A percentile compares a stretch with the other conserved stretches of the same genome.
These are phyloP conservation scores for Solanum acaule DNA, from an alignment of 257 asterid genomes.

Conservation along the genomic window DNA sequence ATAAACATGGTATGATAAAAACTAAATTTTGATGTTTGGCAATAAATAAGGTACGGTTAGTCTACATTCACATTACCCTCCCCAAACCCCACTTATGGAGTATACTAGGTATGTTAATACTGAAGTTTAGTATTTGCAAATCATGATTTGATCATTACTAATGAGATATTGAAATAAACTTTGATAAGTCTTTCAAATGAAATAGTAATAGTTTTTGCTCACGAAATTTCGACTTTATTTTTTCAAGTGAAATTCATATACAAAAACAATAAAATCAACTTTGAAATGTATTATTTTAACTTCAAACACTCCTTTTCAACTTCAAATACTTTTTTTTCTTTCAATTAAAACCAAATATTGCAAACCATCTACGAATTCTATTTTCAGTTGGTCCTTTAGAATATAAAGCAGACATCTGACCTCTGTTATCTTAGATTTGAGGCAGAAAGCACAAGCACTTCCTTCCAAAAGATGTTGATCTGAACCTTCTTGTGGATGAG, in stretches of 20 bases:
- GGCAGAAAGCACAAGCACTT: slow-evolving; percentile 67
- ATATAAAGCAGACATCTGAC: slow-evolving; percentile 26
- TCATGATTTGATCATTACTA: neutral
- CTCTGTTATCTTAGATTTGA: slow-evolving; percentile 53
- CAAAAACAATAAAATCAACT: neutral
- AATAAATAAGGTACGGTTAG: neutral
- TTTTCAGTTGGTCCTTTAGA: neutral
- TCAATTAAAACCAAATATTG: neutral
- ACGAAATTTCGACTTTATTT: neutral
- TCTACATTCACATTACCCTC: neutral
- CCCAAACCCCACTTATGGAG: neutral
- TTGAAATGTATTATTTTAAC: neutral
- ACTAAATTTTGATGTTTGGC: neutral
- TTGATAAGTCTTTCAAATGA: neutral
- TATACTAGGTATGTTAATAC: neutral
- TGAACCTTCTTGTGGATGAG: neutral
- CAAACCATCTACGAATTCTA: neutral
- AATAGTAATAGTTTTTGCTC: neutral
- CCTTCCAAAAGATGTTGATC: slow-evolving; percentile 16
- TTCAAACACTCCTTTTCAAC: neutral
- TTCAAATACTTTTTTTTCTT: neutral
- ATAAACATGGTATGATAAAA: neutral
- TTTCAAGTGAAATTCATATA: neutral
- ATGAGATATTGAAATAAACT: neutral
- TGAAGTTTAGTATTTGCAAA: neutral